These are phyloP conservation scores for Xylaria scruposa DNA, from an alignment of 495 filamentous ascomycete species.

Conservation along the genomic window DNA sequence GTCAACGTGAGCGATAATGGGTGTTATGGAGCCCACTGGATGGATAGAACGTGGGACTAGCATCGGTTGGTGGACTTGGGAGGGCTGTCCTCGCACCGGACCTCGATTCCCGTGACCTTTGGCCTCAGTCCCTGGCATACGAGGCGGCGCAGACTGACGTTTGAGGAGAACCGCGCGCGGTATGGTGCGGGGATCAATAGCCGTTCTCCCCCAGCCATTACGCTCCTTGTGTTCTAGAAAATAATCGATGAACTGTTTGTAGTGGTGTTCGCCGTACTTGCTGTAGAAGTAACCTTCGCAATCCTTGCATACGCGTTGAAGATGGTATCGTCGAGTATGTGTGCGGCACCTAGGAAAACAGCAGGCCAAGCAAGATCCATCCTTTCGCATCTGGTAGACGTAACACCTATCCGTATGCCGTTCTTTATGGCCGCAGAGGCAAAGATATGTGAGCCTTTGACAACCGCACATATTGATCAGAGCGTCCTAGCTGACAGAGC, in stretches of 20 bases:
- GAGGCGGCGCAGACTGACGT: constrained; percentile 4
- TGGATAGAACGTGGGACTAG: neutral
- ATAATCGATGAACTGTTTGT: constrained; percentile 21
- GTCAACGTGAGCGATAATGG: neutral
- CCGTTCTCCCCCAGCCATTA: constrained; percentile 17
- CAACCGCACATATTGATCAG: constrained; percentile 33
- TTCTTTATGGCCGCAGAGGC: constrained; percentile 36
- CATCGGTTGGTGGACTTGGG: neutral
- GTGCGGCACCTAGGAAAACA: constrained; percentile 17
- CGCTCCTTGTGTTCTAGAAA: constrained; percentile 34
- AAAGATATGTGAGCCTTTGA: constrained; percentile 28
- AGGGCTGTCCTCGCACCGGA: neutral
- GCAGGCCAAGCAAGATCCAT: neutral
- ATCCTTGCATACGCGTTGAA: constrained; percentile 26
- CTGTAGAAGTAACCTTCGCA: constrained; percentile 31
- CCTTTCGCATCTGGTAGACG: constrained; percentile 5
- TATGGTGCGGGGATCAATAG: constrained; percentile 31
- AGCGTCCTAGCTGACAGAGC: neutral
- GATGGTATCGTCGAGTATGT: neutral
- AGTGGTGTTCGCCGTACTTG: constrained; percentile 27
- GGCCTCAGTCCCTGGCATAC: neutral
- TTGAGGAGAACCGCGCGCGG: constrained; percentile 24
- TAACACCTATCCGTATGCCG: constrained; percentile 25
- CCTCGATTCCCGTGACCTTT: neutral
- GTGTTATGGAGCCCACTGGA: neutral